A percentile compares a stretch with the other conserved stretches of the same genome.
Conservation (phyloP, 148 eudicot genomes). For the Bassia scoparia region DNA sequence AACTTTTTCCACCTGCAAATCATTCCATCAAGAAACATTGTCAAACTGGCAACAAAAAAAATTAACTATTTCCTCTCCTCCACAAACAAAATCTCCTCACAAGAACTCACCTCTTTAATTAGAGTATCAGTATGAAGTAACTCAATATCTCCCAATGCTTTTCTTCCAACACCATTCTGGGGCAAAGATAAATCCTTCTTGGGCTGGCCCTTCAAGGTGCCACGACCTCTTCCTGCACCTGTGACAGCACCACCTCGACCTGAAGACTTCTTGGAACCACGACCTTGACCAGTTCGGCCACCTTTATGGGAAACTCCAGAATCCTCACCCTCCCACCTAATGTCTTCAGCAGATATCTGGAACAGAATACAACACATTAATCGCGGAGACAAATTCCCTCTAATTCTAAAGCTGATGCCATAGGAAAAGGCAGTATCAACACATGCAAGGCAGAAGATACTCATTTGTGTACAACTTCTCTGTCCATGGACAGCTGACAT, state of each 20-base stretch:
- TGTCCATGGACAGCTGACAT: neutral
- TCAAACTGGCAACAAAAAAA: slow-evolving; percentile 5
- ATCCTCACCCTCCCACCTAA: slow-evolving; percentile 53
- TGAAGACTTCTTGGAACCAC: slow-evolving; percentile 41
- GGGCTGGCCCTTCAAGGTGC: slow-evolving; percentile 39
- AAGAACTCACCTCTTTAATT: slow-evolving; percentile 50
- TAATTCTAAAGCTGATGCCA: neutral
- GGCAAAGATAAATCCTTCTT: slow-evolving; percentile 39
- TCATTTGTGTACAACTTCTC: neutral
- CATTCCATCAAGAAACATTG: slow-evolving; percentile 18
- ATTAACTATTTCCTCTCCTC: neutral
- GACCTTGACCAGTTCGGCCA: slow-evolving; percentile 42
- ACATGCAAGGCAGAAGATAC: neutral
- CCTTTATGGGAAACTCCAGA: slow-evolving; percentile 42
- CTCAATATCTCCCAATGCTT: slow-evolving; percentile 53
- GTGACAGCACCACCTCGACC: slow-evolving; percentile 39
- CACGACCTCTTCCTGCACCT: slow-evolving; percentile 56
- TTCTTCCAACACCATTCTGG: slow-evolving; percentile 54
- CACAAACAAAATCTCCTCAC: neutral
- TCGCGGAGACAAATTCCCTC: neutral
- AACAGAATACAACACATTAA: neutral
- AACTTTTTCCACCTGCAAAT: slow-evolving; percentile 57
- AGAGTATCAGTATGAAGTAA: slow-evolving; percentile 60
- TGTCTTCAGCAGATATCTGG: slow-evolving; percentile 60
- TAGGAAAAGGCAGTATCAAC: slow-evolving; percentile 1